Evolutionary conservation across 768 basidiomycete species (phyloP), one percentile per base, ranked within the genome.

Genomic region (Kwoniella newhampshirensis): DNA sequence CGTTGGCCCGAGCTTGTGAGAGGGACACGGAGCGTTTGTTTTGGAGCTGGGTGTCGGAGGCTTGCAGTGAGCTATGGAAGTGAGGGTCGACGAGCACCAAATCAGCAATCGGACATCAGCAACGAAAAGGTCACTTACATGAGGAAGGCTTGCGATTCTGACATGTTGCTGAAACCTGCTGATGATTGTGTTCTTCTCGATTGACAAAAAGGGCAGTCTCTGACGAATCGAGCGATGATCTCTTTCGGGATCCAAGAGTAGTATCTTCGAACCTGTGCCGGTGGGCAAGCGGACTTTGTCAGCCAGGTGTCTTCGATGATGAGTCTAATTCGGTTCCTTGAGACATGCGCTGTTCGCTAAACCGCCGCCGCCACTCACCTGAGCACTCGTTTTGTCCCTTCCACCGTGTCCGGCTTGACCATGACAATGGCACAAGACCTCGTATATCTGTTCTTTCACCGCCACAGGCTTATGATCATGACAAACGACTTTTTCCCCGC

Each of bases 241-340:
- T 88, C 86, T 76, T 90, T 91, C 15, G 89, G 89, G 25, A 91
- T 82, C 85, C 86, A 90, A 8, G 87, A 85, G 73, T 89, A 91
- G 65, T 83, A 82, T 58, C 83, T 78, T 45, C 86, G 80, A 36
- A 90, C 81, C 54, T 84, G 79, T 2, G 37, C 23, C 15, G 43
- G 25, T 28, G 13, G 26, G 17, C 37, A 43, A 17, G n/a, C n/a
- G n/a, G n/a, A n/a, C n/a, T n/a, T 8, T 15, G 11, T 5, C 18
- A 43, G 27, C 23, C 25, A 21, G 41, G 11, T 43, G 18, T 15
- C 17, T 42, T 17, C 45, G 25, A 35, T 13, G 25, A 21, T 23
- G 20, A 27, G 18, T n/a, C n/a, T n/a, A n/a, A n/a, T n/a, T n/a
- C n/a, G n/a, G 65, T 83, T 81, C 57, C 83, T 78, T 45, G 86